Conservation (phyloP, 805 yeast species). For the Saturnispora sanitii region DNA sequence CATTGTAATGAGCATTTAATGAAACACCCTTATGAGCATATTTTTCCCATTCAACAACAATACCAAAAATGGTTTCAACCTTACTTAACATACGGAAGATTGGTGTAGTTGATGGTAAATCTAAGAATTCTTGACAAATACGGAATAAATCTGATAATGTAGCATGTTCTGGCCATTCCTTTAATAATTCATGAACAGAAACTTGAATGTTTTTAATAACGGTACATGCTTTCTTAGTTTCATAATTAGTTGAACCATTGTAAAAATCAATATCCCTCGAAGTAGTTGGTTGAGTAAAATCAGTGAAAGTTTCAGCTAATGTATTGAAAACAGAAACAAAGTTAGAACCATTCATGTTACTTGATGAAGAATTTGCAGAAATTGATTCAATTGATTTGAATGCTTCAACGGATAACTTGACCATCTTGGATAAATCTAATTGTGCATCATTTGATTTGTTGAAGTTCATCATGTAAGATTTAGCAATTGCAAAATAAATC, state of each 20-base stretch:
- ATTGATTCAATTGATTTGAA: constrained; percentile 23
- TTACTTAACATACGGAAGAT: constrained; percentile 70
- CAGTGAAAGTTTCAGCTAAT: constrained; percentile 26
- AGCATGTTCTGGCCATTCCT: constrained; percentile 93
- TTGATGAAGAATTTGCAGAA: constrained; percentile 16
- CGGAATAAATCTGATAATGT: constrained; percentile 60
- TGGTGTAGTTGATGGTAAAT: constrained; percentile 57
- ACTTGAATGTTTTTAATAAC: constrained; percentile 36
- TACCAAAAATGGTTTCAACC: constrained; percentile 77
- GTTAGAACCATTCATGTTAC: constrained; percentile 21
- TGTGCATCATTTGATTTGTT: constrained; percentile 15
- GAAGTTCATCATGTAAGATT: constrained; percentile 38
- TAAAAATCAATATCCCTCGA: constrained; percentile 47
- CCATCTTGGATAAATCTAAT: constrained; percentile 22
- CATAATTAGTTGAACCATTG: constrained; percentile 47
- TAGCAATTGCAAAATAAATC: constrained; percentile 38
- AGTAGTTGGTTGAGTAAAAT: constrained; percentile 18
- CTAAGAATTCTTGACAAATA: constrained; percentile 56
- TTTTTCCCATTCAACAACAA: constrained; percentile 86
- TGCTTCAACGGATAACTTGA: constrained; percentile 31
- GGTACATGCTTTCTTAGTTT: constrained; percentile 49
- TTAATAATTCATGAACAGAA: constrained; percentile 37
- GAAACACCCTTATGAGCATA: constrained; percentile 77
- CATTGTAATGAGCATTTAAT: constrained; percentile 43
- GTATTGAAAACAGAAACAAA: constrained; percentile 29